These are phyloP conservation scores for Aurinia saxatilis DNA, from an alignment of 345 rosid genomes.

Conservation along the genomic window DNA sequence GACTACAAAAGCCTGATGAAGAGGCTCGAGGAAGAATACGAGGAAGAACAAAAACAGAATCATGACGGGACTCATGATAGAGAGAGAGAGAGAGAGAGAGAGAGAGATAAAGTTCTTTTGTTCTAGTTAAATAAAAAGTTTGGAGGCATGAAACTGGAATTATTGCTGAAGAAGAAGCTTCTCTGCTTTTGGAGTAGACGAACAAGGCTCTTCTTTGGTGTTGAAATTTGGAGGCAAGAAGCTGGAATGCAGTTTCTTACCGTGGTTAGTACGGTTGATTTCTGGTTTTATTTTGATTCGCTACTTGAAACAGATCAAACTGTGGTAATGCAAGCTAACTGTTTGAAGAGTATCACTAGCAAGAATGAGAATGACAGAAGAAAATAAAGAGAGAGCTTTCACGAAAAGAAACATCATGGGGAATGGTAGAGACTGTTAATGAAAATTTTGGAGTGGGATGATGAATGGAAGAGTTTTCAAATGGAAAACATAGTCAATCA, in stretches of 20 bases:
- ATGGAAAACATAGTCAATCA: slow-evolving; percentile 54
- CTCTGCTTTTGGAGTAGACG: background rate
- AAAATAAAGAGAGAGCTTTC: slow-evolving; percentile 4
- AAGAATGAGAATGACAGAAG: no score
- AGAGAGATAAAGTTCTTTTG: background rate
- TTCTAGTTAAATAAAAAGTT: slow-evolving; percentile 5
- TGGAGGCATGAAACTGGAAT: slow-evolving; percentile 8
- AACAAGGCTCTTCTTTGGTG: slow-evolving; percentile 16
- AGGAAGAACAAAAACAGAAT: background rate
- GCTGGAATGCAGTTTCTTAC: no score
- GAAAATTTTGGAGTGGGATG: slow-evolving; percentile 74
- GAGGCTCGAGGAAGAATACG: slow-evolving; percentile 7
- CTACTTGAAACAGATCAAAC: no score
- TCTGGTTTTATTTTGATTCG: no score
- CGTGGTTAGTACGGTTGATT: no score
- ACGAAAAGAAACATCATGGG: background rate
- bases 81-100: no score
- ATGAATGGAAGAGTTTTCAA: slow-evolving; percentile 57
- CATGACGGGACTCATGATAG: background rate
- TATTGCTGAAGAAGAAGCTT: slow-evolving; percentile 6
- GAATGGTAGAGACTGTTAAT: slow-evolving; percentile 61
- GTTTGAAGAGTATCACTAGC: no score
- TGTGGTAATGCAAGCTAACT: no score
- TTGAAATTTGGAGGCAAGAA: slow-evolving; percentile 32
- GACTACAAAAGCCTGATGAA: background rate